phyloP scores from a whole-genome alignment of 306 rosid species.

The Prunus persica region Prunus_persica_NCBIv2 NC_034016.1:14959001-14959500 shows the following conservation, averaged over 20 bases:
- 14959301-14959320: slow-evolving; percentile 51
- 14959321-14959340: slow-evolving; percentile 51
- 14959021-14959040: slow-evolving; percentile 30
- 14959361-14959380: slow-evolving; percentile 84
- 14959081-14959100: slow-evolving; percentile 27
- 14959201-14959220: slow-evolving; percentile 49
- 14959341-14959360: slow-evolving; percentile 72
- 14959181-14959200: slow-evolving; percentile 26
- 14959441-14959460: slow-evolving; percentile 73
- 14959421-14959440: slow-evolving; percentile 76
- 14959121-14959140: slow-evolving; percentile 26
- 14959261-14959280: slow-evolving; percentile 64
- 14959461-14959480: slow-evolving; percentile 88
- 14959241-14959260: slow-evolving; percentile 68
- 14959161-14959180: slow-evolving; percentile 30
- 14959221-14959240: slow-evolving; percentile 55
- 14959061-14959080: slow-evolving; percentile 37
- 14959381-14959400: slow-evolving; percentile 52
- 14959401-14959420: slow-evolving; percentile 59
- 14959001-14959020: slow-evolving; percentile 11
- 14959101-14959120: slow-evolving; percentile 33
- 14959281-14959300: slow-evolving; percentile 68
- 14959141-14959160: slow-evolving; percentile 35
- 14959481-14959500: slow-evolving; percentile 66
- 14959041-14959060: slow-evolving; percentile 34